Evolutionary conservation across 2,329 filamentous ascomycete genomes (phyloP), one percentile per base, ranked within the genome.

Genomic region (Diplodia intermedia): DNA sequence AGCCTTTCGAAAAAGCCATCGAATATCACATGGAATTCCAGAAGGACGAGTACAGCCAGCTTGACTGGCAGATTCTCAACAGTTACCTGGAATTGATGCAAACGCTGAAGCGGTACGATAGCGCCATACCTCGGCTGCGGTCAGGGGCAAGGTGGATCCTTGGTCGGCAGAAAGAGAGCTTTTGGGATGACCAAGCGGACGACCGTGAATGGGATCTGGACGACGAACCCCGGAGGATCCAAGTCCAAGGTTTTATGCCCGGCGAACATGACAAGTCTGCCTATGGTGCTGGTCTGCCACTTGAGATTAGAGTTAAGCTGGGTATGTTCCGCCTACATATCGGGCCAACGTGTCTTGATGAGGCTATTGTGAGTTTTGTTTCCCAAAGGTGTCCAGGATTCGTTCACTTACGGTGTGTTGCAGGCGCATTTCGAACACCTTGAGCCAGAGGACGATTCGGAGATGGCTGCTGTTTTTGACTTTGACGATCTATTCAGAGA

Each of bases 131-230:
- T 33, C 87, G 90, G 70, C 83, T 96, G 14, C 95, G 91, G 76
- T 83, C 84, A 2, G 79, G 97, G 18, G 87, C 91, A 26, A 86
- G 96, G 68, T 97, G 93, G 93, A 84, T 97, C 66, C 83, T 97
- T 49, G 91, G 92, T 9, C 89, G 95, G 60, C 82, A 85, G 43
- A 82, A 86, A 4, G 94, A 99, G 76, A 78, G 75, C 0, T 92
- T 89, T 74, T 99, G 95, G 95, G 90, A 96, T 68, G 76, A 84
- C 71, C 82, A 86, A 36, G 83, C 87, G 5, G 92, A 97, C 75
- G 93, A 97, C 77, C 86, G 93, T 68, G 95, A 99, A 79, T 99
- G 93, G 88, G 95, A 99, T 76, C 79, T 86, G 5, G 86, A 89
- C 54, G 88, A 93, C 74, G 83, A 85, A 23, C 89, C 86, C 14